phyloP scores from a whole-genome alignment of 768 basidiomycete species.

The Omphalotus guepiniiformis region DNA sequence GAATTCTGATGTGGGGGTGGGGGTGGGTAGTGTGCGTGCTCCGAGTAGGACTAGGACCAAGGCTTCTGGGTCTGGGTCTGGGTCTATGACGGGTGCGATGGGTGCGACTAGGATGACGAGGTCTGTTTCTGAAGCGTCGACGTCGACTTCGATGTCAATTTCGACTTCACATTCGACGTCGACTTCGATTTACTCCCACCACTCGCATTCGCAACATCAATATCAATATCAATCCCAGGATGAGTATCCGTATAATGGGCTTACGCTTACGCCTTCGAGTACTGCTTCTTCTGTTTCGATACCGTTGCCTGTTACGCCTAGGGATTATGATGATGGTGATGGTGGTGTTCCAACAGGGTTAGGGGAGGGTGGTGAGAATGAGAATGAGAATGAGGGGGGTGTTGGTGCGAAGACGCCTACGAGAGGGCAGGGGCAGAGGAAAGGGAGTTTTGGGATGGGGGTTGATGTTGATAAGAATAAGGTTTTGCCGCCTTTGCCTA shows the following conservation, averaged over 20 bases:
- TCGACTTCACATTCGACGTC: too few species aligned
- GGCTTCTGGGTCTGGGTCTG: too few species aligned
- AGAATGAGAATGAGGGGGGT: constrained; percentile 1
- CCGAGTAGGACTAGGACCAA: too few species aligned
- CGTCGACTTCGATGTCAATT: neutral
- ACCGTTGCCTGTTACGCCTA: constrained; percentile 30
- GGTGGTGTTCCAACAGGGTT: constrained; percentile 4
- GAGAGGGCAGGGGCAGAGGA: too few species aligned
- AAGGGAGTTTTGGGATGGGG: constrained; percentile 7
- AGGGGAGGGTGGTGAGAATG: constrained; percentile 10
- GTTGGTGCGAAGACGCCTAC: too few species aligned
- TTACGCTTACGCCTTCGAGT: constrained; percentile 17
- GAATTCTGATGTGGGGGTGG: too few species aligned
- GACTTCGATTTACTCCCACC: too few species aligned
- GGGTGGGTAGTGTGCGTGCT: too few species aligned
- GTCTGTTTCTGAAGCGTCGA: neutral
- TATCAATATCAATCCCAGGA: too few species aligned
- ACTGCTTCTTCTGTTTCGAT: constrained; percentile 32
- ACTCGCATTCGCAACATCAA: too few species aligned
- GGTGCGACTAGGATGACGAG: constrained; percentile 3
- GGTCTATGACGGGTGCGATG: constrained; percentile 1
- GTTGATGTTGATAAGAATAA: constrained; percentile 28
- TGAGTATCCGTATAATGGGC: too few species aligned
- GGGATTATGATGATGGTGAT: constrained; percentile 17
- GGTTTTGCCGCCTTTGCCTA: constrained; percentile 29